Conservation (phyloP, 352 stramenopile species). For the Globisporangium polare region DNA sequence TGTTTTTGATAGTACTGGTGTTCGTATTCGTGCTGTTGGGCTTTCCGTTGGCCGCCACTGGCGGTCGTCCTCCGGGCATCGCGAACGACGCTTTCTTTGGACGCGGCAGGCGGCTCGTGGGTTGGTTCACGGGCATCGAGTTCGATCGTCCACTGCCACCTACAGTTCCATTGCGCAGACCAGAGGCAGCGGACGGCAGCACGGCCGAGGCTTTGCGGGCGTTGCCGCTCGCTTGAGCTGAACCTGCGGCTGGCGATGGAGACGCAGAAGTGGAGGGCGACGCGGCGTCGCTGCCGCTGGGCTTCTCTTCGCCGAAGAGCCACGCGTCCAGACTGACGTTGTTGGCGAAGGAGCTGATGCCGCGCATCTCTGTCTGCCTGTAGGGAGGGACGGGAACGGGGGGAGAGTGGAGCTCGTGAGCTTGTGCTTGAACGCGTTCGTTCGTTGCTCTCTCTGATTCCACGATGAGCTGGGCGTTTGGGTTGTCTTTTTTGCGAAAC, state of each 20-base stretch:
- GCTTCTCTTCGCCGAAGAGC: conserved; percentile 77
- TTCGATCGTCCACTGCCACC: conserved; percentile 19
- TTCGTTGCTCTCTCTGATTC: not conserved
- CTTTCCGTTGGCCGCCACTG: not conserved
- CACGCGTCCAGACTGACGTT: conserved; percentile 75
- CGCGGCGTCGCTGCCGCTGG: conserved; percentile 1
- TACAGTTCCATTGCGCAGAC: not conserved
- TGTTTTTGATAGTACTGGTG: no score
- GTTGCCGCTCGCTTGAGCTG: not conserved
- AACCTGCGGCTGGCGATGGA: conserved; percentile 4
- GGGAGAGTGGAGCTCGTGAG: not conserved
- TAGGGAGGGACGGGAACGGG: not conserved
- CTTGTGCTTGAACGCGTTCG: not conserved
- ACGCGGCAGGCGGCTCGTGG: conserved; percentile 17
- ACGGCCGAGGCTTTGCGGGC: conserved; percentile 3
- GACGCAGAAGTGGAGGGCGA: not conserved
- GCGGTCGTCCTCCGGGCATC: conserved; percentile 9
- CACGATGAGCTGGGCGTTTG: not conserved
- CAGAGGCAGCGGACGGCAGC: not conserved
- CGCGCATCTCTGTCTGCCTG: conserved; percentile 21
- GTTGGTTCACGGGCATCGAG: conserved; percentile 28
- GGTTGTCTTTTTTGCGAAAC: conserved; percentile 1
- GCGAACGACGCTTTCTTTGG: conserved; percentile 30
- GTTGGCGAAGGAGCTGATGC: conserved; percentile 25
- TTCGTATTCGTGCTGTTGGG: not conserved